A percentile compares a stretch with the other conserved stretches of the same genome.
These are phyloP conservation scores for Silene latifolia DNA, from an alignment of 148 eudicot genomes.

Conservation along the genomic window DNA sequence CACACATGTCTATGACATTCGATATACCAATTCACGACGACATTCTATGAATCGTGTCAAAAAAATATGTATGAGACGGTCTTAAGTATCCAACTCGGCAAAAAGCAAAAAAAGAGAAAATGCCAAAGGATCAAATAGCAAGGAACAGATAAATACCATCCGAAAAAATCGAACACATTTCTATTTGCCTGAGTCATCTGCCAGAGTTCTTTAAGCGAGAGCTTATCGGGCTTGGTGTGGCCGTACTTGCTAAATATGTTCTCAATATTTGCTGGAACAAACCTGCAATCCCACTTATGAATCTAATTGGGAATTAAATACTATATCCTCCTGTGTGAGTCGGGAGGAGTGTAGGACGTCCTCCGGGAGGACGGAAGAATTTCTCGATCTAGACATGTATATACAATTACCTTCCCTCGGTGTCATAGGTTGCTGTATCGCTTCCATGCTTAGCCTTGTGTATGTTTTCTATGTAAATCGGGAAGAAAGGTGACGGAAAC, in stretches of 20 bases:
- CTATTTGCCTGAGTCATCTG: constrained; percentile 67
- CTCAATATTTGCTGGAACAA: constrained; percentile 58
- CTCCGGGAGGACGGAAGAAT: no score
- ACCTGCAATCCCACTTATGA: constrained; percentile 33
- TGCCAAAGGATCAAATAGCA: neutral
- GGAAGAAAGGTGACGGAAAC: constrained; percentile 62
- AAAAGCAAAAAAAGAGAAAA: neutral
- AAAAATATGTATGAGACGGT: neutral
- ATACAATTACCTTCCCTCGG: constrained; percentile 59
- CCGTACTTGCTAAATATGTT: constrained; percentile 74
- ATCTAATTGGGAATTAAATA: no score
- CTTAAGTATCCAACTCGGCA: neutral
- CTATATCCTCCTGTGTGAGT: no score
- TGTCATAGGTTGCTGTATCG: constrained; percentile 58
- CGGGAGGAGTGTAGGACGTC: no score
- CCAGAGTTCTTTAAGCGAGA: constrained; percentile 57
- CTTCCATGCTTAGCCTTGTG: constrained; percentile 79
- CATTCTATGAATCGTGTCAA: no score
- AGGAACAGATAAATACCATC: constrained; percentile 45
- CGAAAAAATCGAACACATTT: constrained; percentile 55
- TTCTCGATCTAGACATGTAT: no score
- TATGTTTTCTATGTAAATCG: constrained; percentile 56
- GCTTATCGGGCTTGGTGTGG: constrained; percentile 51
- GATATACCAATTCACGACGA: no score
- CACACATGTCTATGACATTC: neutral